Conservation (phyloP, 768 basidiomycete species). For the Suillus plorans region DNA sequence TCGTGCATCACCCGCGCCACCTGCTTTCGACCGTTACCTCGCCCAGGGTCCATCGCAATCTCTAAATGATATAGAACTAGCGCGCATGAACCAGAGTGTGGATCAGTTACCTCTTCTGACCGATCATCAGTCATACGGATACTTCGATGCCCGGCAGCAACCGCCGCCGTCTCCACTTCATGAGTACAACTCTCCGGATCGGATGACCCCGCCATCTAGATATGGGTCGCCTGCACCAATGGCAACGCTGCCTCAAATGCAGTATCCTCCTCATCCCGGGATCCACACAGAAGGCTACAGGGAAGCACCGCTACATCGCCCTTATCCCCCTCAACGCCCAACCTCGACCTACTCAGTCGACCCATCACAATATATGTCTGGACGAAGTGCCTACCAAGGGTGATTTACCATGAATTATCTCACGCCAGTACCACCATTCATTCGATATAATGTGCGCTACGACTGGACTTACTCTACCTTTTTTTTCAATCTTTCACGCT, state of each 20-base stretch:
- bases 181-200: conserved; percentile 22
- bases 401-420: conserved; percentile 11
- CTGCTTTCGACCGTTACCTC: conserved; percentile 62
- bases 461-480: conserved; percentile 13
- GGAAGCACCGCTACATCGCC: conserved; percentile 66
- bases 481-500: conserved; percentile 5
- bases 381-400: conserved; percentile 30
- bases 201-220: conserved; percentile 23
- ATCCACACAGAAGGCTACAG: conserved; percentile 38
- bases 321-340: conserved; percentile 33
- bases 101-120: conserved; percentile 64
- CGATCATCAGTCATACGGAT: conserved; percentile 19
- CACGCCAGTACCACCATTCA: neutral
- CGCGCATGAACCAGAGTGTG: conserved; percentile 46
- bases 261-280: conserved; percentile 35
- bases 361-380: conserved; percentile 25
- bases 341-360: conserved; percentile 16
- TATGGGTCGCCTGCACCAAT: conserved; percentile 33
- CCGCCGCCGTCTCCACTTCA: conserved; percentile 23
- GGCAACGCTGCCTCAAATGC: conserved; percentile 41
- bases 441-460: conserved; percentile 8
- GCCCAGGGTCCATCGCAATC: conserved; percentile 40
- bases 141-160: conserved; percentile 13
- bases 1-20: conserved; percentile 40
- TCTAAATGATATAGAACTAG: conserved; percentile 50